Percentiles rank a stretch among this genome's conserved stretches.
Evolutionary conservation across 179 eudicot species (phyloP).

Genomic region (Beta lomatogona): DNA sequence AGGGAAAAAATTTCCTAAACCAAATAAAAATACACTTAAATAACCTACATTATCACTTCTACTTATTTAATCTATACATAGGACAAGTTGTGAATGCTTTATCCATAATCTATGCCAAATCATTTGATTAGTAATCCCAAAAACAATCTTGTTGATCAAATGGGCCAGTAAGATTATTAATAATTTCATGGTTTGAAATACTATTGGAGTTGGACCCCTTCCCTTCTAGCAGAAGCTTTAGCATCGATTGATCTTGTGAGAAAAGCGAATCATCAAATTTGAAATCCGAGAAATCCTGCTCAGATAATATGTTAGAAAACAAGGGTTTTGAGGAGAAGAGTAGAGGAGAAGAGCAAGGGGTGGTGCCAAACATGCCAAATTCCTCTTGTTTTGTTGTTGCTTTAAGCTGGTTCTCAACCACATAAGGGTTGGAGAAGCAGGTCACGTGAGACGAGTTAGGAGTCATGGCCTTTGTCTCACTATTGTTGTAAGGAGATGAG

Average conservation of each 20-base stretch:
- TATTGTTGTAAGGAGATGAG: constrained; percentile 27
- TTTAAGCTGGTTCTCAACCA: constrained; percentile 35
- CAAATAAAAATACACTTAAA: neutral
- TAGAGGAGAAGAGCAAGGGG: neutral
- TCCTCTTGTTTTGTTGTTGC: neutral
- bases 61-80: neutral
- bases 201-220: neutral
- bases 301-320: constrained; percentile 12
- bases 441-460: constrained; percentile 42
- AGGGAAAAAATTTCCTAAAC: neutral
- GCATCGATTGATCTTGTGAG: neutral
- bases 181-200: neutral
- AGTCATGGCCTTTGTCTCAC: constrained; percentile 22
- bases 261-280: constrained; percentile 7
- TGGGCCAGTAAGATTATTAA: neutral
- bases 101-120: neutral
- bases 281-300: neutral
- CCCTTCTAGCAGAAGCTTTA: constrained; percentile 10
- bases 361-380: constrained; percentile 6
- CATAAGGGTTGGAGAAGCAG: constrained; percentile 57
- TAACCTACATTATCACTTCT: neutral
- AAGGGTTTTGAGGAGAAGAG: constrained; percentile 5
- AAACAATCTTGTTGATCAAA: constrained; percentile 10
- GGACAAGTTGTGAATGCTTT: neutral
- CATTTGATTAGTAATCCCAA: constrained; percentile 7